These are phyloP conservation scores for Setomelanomma holmii DNA, from an alignment of 2,329 filamentous ascomycete genomes.

Conservation along the genomic window DNA sequence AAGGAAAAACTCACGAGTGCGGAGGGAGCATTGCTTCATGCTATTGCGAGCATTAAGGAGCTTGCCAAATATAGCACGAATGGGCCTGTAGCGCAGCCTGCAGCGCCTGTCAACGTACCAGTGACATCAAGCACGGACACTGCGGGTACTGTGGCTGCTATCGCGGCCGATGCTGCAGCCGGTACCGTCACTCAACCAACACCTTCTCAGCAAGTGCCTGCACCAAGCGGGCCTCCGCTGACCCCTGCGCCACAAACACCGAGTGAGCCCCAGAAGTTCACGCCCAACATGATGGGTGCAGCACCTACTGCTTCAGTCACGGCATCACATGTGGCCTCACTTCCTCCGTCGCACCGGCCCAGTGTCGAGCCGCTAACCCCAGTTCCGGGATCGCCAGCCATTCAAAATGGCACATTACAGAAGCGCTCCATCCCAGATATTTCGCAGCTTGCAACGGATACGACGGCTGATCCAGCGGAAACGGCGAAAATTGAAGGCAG, in stretches of 20 bases:
- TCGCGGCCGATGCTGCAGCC: slow-evolving; percentile 41
- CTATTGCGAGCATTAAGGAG: slow-evolving; percentile 32
- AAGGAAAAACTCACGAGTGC: slow-evolving; percentile 29
- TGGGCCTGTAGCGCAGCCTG: slow-evolving; percentile 17
- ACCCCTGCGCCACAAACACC: slow-evolving; percentile 7
- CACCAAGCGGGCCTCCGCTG: slow-evolving; percentile 4
- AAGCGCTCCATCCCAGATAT: slow-evolving; percentile 26
- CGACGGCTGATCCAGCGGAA: slow-evolving; percentile 11
- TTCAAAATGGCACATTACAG: slow-evolving; percentile 32
- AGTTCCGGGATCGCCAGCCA: slow-evolving; percentile 42
- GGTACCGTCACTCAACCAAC: slow-evolving; percentile 16
- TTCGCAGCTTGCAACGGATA: slow-evolving; percentile 16
- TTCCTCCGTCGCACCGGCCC: slow-evolving; percentile 32
- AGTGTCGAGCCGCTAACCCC: slow-evolving; percentile 48
- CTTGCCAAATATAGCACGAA: slow-evolving; percentile 24
- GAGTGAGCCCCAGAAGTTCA: slow-evolving; percentile 35
- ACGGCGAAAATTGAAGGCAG: slow-evolving; percentile 7
- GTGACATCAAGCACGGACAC: slow-evolving; percentile 23
- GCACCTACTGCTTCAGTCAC: slow-evolving; percentile 14
- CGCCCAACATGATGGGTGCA: slow-evolving; percentile 33
- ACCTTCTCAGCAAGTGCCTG: slow-evolving; percentile 5
- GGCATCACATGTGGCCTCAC: slow-evolving; percentile 11
- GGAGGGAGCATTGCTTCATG: slow-evolving; percentile 31
- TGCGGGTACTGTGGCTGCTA: slow-evolving; percentile 41
- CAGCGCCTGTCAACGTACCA: slow-evolving; percentile 11